These are phyloP conservation scores for Blastocystis sp. DNA, from an alignment of 352 stramenopile species.

Conservation along the genomic window DNA sequence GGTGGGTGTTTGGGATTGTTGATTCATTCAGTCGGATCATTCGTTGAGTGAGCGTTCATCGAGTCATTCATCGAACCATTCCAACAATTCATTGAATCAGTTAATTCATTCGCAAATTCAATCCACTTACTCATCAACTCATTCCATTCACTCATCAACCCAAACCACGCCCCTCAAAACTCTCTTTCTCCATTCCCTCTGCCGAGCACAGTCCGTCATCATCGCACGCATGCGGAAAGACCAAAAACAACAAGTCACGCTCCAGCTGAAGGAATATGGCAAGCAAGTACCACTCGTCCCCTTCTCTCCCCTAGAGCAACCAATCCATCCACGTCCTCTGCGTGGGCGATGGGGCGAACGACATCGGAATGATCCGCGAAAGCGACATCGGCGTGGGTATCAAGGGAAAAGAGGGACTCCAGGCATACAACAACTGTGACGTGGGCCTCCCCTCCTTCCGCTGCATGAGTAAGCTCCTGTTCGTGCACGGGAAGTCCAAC, in stretches of 20 bases:
- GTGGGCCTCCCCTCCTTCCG: conserved; percentile 28
- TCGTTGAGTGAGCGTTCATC: too few species aligned
- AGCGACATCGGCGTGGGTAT: conserved; percentile 49
- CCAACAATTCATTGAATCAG: too few species aligned
- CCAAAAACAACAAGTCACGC: conserved; percentile 16
- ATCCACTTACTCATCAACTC: too few species aligned
- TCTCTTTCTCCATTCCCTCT: neutral
- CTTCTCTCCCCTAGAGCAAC: neutral
- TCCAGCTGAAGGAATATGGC: conserved; percentile 12
- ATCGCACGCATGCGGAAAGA: conserved; percentile 48
- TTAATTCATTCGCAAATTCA: too few species aligned
- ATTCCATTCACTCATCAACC: too few species aligned
- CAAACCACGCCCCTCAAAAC: neutral
- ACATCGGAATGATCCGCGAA: conserved; percentile 52
- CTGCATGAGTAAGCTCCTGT: neutral
- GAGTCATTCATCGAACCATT: too few species aligned
- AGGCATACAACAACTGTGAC: conserved; percentile 47
- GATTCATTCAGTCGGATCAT: too few species aligned
- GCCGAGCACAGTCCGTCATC: conserved; percentile 14
- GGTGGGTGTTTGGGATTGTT: too few species aligned
- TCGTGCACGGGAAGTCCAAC: conserved; percentile 43
- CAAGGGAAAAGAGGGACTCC: conserved; percentile 44
- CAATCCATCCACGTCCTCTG: conserved; percentile 9
- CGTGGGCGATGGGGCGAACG: conserved; percentile 51
- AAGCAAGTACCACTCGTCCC: neutral